phyloP scores from a whole-genome alignment of 1,139 yeast genomes.

The Schizosaccharomyces versatilis region DNA sequence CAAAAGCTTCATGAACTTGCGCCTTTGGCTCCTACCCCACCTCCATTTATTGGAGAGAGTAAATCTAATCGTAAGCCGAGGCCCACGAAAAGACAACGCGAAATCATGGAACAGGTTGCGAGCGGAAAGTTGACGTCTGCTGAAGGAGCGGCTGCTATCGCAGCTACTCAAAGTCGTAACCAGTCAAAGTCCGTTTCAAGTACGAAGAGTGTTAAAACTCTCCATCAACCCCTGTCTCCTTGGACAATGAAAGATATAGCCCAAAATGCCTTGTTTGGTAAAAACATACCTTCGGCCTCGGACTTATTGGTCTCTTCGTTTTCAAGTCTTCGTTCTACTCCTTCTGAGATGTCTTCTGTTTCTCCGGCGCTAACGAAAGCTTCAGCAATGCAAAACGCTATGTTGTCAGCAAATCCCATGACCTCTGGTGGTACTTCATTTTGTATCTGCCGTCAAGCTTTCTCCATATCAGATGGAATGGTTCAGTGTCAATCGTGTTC shows the following conservation, averaged over 20 bases:
- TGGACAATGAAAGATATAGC: constrained; percentile 1
- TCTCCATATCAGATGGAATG: neutral
- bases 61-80: constrained; percentile 13
- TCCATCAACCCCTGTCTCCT: neutral
- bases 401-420: too few species aligned
- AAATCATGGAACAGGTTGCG: constrained; percentile 9
- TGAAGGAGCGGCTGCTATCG: constrained; percentile 1
- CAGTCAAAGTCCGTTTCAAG: neutral
- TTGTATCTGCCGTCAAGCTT: neutral
- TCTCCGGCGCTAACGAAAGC: neutral
- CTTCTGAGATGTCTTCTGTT: neutral
- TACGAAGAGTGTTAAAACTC: neutral
- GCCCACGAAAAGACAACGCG: constrained; percentile 11
- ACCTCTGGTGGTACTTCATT: neutral
- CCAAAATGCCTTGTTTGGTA: neutral
- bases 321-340: neutral
- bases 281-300: neutral
- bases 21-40: constrained; percentile 11
- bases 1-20: constrained; percentile 11
- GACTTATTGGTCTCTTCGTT: neutral
- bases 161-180: neutral
- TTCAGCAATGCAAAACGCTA: neutral
- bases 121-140: constrained; percentile 1
- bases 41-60: constrained; percentile 12
- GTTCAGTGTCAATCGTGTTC: constrained; percentile 1